phyloP scores from a whole-genome alignment of 1,139 yeast genomes.

The Zygotorulaspora mrakii region DNA sequence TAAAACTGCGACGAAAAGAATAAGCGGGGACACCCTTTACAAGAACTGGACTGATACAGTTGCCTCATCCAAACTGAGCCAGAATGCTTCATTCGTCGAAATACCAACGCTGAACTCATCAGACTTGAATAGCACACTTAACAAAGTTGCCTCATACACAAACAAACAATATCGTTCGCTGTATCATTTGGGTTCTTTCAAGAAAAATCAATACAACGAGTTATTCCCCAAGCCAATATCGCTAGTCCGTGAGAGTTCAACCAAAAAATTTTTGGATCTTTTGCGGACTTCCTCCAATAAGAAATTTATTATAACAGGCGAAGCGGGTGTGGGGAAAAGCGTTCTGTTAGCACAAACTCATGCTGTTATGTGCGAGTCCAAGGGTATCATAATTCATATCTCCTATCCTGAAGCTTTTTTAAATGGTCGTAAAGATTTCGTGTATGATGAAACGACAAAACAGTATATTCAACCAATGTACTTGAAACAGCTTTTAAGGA shows the following conservation, averaged over 20 bases:
- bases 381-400: slow-evolving; percentile 60
- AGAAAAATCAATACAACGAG: slow-evolving; percentile 63
- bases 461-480: slow-evolving; percentile 79
- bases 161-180: slow-evolving; percentile 27
- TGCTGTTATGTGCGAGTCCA: slow-evolving; percentile 50
- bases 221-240: slow-evolving; percentile 55
- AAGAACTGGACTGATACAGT: slow-evolving; percentile 34
- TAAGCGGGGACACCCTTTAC: slow-evolving; percentile 29
- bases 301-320: slow-evolving; percentile 62
- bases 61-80: slow-evolving; percentile 27
- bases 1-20: slow-evolving; percentile 27
- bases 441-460: slow-evolving; percentile 47
- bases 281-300: slow-evolving; percentile 41
- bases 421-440: slow-evolving; percentile 71
- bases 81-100: slow-evolving; percentile 26
- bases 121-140: slow-evolving; percentile 18
- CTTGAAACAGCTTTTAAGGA: slow-evolving; percentile 56
- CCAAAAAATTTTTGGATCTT: slow-evolving; percentile 21
- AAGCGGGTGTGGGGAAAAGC: slow-evolving; percentile 77
- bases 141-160: slow-evolving; percentile 25
- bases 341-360: slow-evolving; percentile 69
- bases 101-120: slow-evolving; percentile 24
- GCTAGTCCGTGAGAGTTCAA: slow-evolving; percentile 43
- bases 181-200: slow-evolving; percentile 50
- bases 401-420: slow-evolving; percentile 59